phyloP scores from a whole-genome alignment of 2,329 filamentous ascomycete species.

The Verticillium tricorpus region DNA sequence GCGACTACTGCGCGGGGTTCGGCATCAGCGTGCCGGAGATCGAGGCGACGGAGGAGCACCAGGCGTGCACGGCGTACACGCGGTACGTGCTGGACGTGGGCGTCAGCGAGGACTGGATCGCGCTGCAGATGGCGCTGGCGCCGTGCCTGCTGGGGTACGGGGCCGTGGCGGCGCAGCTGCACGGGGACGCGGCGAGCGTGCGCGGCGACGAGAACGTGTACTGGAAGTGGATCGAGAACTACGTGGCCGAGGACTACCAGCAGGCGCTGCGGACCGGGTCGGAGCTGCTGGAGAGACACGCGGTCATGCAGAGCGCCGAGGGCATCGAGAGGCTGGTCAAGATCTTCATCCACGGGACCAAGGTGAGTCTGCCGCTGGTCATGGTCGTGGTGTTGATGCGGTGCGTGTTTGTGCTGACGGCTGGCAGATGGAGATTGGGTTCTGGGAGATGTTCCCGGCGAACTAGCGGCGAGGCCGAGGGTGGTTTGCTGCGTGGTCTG shows the following conservation, averaged over 20 bases:
- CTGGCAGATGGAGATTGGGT: slow-evolving; percentile 47
- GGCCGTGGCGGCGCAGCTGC: slow-evolving; percentile 68
- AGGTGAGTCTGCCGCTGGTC: slow-evolving; percentile 43
- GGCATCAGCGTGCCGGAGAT: slow-evolving; percentile 72
- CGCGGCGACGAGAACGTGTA: slow-evolving; percentile 64
- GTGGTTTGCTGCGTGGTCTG: slow-evolving; percentile 1
- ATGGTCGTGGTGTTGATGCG: slow-evolving; percentile 1
- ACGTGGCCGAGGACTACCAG: slow-evolving; percentile 74
- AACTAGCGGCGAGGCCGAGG: background rate
- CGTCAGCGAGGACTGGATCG: slow-evolving; percentile 82
- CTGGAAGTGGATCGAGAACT: slow-evolving; percentile 90
- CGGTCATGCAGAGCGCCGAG: slow-evolving; percentile 65
- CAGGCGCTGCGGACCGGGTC: slow-evolving; percentile 66
- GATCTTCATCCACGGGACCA: slow-evolving; percentile 85
- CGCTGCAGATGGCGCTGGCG: slow-evolving; percentile 76
- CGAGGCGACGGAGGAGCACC: slow-evolving; percentile 66
- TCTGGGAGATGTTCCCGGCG: slow-evolving; percentile 51
- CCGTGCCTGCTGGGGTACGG: slow-evolving; percentile 90
- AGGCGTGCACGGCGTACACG: slow-evolving; percentile 80
- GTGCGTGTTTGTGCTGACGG: no score
- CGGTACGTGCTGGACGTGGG: slow-evolving; percentile 85
- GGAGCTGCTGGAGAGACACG: slow-evolving; percentile 74
- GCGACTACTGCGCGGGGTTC: slow-evolving; percentile 77
- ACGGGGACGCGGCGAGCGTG: slow-evolving; percentile 55
- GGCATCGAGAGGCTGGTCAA: slow-evolving; percentile 77